These are phyloP conservation scores for Orbilia quercus DNA, from an alignment of 2,329 filamentous ascomycete genomes.

Conservation along the genomic window DNA sequence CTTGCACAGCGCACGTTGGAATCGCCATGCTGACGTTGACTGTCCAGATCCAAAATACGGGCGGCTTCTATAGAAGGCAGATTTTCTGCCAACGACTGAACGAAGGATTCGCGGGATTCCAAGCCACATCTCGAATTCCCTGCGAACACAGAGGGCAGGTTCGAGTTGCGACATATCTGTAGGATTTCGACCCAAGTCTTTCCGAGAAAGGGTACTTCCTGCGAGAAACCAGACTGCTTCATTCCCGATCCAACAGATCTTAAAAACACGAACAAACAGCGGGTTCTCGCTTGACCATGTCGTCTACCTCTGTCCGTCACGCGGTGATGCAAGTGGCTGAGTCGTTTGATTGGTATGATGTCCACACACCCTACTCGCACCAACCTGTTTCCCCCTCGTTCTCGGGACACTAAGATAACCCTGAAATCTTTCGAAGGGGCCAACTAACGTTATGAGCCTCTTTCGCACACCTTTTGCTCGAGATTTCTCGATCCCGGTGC, in stretches of 20 bases:
- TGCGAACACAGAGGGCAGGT: too few relatives aligned
- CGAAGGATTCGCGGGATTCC: too few relatives aligned
- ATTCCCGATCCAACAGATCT: too few relatives aligned
- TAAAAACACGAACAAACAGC: not conserved
- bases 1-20: too few relatives aligned
- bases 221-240: too few relatives aligned
- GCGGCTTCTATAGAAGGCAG: too few relatives aligned
- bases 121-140: too few relatives aligned
- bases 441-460: slow-evolving; percentile 50
- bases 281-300: not conserved
- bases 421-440: not conserved
- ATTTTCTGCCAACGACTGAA: too few relatives aligned
- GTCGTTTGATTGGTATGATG: slow-evolving; percentile 28
- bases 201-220: not conserved
- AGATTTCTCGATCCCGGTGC: slow-evolving; percentile 1
- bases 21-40: too few relatives aligned
- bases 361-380: slow-evolving; percentile 38
- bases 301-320: slow-evolving; percentile 9
- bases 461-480: slow-evolving; percentile 5
- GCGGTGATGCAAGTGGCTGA: slow-evolving; percentile 46
- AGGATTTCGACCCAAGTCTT: slow-evolving; percentile 4
- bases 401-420: not conserved
- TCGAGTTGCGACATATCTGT: not conserved
- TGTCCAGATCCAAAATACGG: too few relatives aligned
- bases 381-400: not conserved